Evolutionary conservation across 495 filamentous ascomycete genomes (phyloP), one percentile per base, ranked within the genome.

Genomic region (Penicillium angulare): DNA sequence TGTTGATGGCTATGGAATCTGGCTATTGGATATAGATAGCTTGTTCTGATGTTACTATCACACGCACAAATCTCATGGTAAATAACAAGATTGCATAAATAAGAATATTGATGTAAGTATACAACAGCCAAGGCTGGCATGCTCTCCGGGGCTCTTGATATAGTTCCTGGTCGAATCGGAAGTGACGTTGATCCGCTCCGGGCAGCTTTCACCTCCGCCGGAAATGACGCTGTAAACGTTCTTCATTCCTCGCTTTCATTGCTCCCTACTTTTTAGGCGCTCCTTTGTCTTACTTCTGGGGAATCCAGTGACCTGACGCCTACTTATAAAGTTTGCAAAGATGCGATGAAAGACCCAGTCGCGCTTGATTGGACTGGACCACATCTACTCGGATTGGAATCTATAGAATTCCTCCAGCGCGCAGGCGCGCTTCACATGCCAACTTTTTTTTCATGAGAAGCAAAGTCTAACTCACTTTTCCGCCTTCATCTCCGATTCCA

Each of bases 291-390:
- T 24, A 13, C 8, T 41, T n/a, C 21, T 1, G 7, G 5, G 21
- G 38, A 21, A 31, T 59, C 32, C 17, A 17, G 21, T 26, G 5
- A 23, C 16, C 40, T n/a, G n/a, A n/a, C n/a, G n/a, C n/a, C n/a
- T n/a, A n/a, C n/a, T n/a, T n/a, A n/a, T n/a, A n/a, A n/a, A n/a
- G n/a, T n/a, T n/a, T n/a, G n/a, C n/a, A n/a, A n/a, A n/a, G n/a
- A 65, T 69, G 63, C 59, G 45, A 65, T 67, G 58, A 62, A 50
- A 51, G 27, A 43, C 35, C 18, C 31, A 52, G 52, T 50, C 39
- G 60, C 57, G 64, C 44, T 53, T 54, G 56, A 65, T 52, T 52
- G 34, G 47, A 29, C 47, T 20, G 42, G 43, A 49, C 50, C 24
- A 55, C 17, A 48, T 48, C 15, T 53, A 26, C 45, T 53, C 38